Evolutionary conservation across 345 rosid genomes (phyloP).

Genomic region (Ceriops zippeliana): DNA sequence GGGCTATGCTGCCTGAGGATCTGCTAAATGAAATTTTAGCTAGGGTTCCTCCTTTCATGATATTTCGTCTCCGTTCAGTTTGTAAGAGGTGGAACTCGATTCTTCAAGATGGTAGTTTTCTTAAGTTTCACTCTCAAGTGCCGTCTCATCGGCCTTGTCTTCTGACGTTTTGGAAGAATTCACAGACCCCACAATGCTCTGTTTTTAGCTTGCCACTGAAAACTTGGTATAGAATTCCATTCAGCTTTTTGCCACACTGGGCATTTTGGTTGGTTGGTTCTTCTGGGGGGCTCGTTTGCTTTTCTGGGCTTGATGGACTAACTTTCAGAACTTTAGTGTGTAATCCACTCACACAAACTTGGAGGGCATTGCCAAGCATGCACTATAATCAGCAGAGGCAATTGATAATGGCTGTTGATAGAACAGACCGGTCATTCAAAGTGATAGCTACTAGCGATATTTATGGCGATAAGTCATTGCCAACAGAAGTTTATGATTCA

Average conservation of each 20-base stretch:
- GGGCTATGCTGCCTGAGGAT: conserved; percentile 99
- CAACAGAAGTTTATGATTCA: conserved; percentile 91
- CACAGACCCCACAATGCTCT: conserved; percentile 80
- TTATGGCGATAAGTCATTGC: conserved; percentile 77
- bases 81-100: conserved; percentile 86
- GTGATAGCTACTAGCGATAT: conserved; percentile 89
- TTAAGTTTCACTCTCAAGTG: conserved; percentile 66
- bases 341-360: conserved; percentile 82
- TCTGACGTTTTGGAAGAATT: conserved; percentile 86
- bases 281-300: conserved; percentile 85
- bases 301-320: conserved; percentile 85
- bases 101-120: conserved; percentile 80
- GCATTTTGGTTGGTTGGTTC: conserved; percentile 94
- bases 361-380: conserved; percentile 83
- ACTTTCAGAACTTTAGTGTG: conserved; percentile 79
- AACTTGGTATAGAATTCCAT: conserved; percentile 88
- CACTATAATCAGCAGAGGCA: conserved; percentile 85
- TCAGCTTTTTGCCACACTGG: conserved; percentile 87
- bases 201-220: conserved; percentile 89
- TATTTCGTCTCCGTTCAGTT: conserved; percentile 81
- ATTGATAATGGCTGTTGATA: conserved; percentile 80
- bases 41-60: conserved; percentile 90
- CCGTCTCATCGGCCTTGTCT: conserved; percentile 84
- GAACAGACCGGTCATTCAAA: conserved; percentile 69
- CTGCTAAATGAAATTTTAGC: conserved; percentile 81